Evolutionary conservation across 2,329 filamentous ascomycete species (phyloP), one percentile per base, ranked within the genome.

Genomic region (Ambrosiella xylebori): DNA sequence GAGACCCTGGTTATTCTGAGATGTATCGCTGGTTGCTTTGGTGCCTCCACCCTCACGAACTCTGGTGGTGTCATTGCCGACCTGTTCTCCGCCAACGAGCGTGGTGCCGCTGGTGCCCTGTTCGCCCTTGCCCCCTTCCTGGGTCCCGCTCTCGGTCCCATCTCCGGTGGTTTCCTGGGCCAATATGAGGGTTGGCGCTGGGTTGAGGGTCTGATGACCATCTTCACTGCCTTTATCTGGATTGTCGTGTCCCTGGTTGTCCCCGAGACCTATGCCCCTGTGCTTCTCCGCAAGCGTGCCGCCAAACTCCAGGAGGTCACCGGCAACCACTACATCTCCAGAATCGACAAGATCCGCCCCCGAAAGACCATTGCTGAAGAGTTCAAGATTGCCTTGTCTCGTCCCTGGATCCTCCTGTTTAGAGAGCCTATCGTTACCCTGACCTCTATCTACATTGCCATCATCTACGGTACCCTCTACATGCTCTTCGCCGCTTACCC

Each of bases 1-100:
- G 71, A 71, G 53, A 77, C 78, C 1, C 70, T 88, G 1, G 69
- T 87, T 38, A 74, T 85, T n/a, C 71, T 85, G 44, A 78, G 84
- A n/a, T 86, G 86, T 69, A 76, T 87, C 56, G 77, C 78, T 19
- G 81, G 81, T 44, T 69, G 77, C 7, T 83, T 83, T 63, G 82
- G 80, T 3, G 78, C 79, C 0, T 79, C 79, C 0, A 78, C 80
- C 1, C 68, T 85, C 61, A 81, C 80, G 7, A 83, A 83, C 63
- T 75, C 77, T 1, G 79, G 79, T 2, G 81, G 80, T 63, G 74
- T 81, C 35, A 78, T 84, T 63, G 81, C 80, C 45, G 81, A 85
- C 65, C 77, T 84, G 68, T 84, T 82, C 64, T 65, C 71, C 7
- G 74, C 76, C 2, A 67, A 70, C 0, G 69, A 81, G 61, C 71